Evolutionary conservation across 768 basidiomycete species (phyloP), one percentile per base, ranked within the genome.

Genomic region (Boletus rubropictus): DNA sequence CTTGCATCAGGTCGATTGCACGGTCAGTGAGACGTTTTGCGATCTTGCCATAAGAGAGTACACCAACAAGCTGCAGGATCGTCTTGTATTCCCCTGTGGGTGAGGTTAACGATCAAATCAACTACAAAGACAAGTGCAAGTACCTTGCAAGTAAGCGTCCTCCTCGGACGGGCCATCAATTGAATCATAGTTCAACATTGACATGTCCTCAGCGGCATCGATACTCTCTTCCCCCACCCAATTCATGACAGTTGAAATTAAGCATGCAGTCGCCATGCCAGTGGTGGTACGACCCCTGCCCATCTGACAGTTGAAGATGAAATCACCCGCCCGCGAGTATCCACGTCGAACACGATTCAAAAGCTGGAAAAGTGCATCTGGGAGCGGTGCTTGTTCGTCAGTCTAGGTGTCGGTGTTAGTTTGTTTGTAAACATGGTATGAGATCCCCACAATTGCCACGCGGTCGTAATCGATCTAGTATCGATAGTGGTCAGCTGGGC

Each of bases 271-370:
- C 47, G 92, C 80, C 92, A 97, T 98, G 5, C 96, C 96, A 0
- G 93, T 97, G 0, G 96, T 99, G 6, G 96, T 99, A 32, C 87
- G 75, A 14, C 84, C 87, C 46, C 87, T 73, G 20, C 89, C 89
- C 92, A 97, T 95, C 66, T 98, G 96, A 66, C 96, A 99, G 57
- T 98, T 98, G 72, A 96, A 97, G 38, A 91, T 70, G 56, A 92
- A 86, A 55, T 90, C 89, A 4, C 81, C 86, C 1, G 82, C 78
- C 24, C 76, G 71, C 1, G 75, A 67, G 37, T 83, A 53, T 45
- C 76, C 74, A 49, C 74, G 59, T 62, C 77, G 76, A 5, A 97
- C 78, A 28, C 93, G 80, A 21, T 82, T 78, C 22, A 95, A 71
- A 34, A 99, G 73, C 44, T 86, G 83, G 18, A 76, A 80, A 17